These are phyloP conservation scores for Fusarium heterosporum DNA, from an alignment of 2,329 filamentous ascomycete species.

Conservation along the genomic window DNA sequence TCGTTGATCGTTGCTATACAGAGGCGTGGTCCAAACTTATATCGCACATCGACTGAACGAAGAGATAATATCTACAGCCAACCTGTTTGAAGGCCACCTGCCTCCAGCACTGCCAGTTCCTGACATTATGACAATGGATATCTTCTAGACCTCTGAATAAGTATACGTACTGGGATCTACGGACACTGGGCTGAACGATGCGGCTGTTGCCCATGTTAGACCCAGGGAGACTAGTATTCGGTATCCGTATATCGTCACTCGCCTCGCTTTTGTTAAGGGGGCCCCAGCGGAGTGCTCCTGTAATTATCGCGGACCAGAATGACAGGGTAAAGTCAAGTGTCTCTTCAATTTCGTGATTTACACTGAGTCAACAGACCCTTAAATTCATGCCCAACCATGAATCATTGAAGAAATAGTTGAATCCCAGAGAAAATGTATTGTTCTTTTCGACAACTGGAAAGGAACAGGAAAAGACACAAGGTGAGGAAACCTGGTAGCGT, in stretches of 20 bases:
- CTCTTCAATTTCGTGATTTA: neutral
- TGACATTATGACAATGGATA: neutral
- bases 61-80: neutral
- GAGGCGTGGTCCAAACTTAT: constrained; percentile 23
- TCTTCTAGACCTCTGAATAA: too few species aligned
- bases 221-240: neutral
- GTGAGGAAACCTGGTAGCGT: constrained; percentile 28
- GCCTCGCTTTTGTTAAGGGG: constrained; percentile 8
- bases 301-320: constrained; percentile 11
- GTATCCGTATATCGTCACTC: constrained; percentile 1
- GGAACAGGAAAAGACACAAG: constrained; percentile 1
- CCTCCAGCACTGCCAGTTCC: constrained; percentile 5
- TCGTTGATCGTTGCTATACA: constrained; percentile 15
- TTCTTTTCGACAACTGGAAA: neutral
- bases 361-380: neutral
- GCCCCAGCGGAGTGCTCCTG: constrained; percentile 2
- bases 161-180: too few species aligned
- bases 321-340: neutral
- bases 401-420: neutral
- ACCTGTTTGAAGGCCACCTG: neutral
- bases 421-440: neutral
- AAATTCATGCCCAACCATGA: constrained; percentile 5
- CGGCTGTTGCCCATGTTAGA: neutral
- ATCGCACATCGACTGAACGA: neutral
- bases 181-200: neutral